Conservation (phyloP, 2,329 filamentous ascomycete species). For the Alternaria ethzedia region DNA sequence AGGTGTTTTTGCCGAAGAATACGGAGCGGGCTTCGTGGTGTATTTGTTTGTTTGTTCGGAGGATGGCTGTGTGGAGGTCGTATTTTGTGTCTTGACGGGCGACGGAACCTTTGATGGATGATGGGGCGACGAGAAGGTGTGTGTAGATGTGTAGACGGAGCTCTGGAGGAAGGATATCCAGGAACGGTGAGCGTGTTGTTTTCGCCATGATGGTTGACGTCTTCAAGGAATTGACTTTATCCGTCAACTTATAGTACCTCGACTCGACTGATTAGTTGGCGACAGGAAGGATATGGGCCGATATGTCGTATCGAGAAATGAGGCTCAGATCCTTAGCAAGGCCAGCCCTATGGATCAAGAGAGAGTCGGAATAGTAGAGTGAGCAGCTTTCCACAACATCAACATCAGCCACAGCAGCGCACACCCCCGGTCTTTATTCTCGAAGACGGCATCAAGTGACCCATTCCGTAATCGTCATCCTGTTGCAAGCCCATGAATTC, state of each 20-base stretch:
- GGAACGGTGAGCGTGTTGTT: conserved; percentile 22
- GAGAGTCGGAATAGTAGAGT: neutral
- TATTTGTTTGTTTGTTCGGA: conserved; percentile 48
- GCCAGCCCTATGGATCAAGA: neutral
- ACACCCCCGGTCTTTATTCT: conserved; percentile 12
- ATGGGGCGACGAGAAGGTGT: conserved; percentile 28
- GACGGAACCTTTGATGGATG: conserved; percentile 27
- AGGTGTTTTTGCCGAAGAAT: conserved; percentile 52
- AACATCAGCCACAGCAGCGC: conserved; percentile 3
- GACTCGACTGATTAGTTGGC: neutral
- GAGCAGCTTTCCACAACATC: neutral
- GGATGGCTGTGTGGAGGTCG: conserved; percentile 44
- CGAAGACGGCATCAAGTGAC: conserved; percentile 9
- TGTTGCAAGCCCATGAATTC: conserved; percentile 8
- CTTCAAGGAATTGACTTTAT: neutral
- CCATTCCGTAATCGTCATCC: conserved; percentile 8
- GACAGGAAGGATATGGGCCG: neutral
- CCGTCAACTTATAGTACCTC: neutral
- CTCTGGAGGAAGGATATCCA: conserved; percentile 39
- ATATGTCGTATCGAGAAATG: neutral
- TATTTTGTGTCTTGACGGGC: conserved; percentile 33
- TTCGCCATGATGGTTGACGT: conserved; percentile 3
- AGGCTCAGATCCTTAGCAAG: conserved; percentile 2
- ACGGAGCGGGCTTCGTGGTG: conserved; percentile 50
- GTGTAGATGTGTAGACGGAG: conserved; percentile 40